Conservation (phyloP, 2,329 filamentous ascomycete genomes). For the Tolypocladium sp. region DNA sequence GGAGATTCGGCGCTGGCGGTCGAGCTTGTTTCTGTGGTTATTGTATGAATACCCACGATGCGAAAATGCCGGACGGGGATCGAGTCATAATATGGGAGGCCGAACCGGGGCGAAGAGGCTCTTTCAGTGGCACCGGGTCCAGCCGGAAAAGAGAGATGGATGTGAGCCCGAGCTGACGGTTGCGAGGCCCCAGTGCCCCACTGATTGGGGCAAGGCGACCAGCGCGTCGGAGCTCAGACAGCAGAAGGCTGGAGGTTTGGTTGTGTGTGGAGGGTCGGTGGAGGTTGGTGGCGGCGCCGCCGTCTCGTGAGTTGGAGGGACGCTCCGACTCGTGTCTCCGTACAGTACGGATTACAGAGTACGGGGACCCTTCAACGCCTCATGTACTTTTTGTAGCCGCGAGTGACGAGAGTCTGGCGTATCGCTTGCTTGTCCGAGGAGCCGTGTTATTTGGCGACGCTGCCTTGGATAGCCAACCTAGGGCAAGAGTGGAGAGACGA, state of each 20-base stretch:
- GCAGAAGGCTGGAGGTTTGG: background rate
- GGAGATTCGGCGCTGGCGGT: background rate
- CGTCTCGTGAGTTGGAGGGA: background rate
- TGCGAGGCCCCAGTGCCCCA: background rate
- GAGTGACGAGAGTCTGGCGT: too few relatives aligned
- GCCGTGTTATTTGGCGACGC: too few relatives aligned
- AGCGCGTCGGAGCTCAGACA: background rate
- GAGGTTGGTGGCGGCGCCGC: background rate
- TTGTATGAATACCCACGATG: background rate
- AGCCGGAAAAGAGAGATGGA: conserved; percentile 2
- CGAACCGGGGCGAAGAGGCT: background rate
- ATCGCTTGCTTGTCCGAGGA: too few relatives aligned
- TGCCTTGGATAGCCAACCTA: too few relatives aligned
- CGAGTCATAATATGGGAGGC: background rate
- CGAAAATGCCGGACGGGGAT: background rate
- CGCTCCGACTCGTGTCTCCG: background rate
- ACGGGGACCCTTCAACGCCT: background rate
- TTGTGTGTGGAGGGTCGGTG: background rate
- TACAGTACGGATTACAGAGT: background rate
- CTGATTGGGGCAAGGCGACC: background rate
- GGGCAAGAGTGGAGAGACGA: too few relatives aligned
- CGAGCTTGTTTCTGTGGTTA: background rate
- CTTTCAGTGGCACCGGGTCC: conserved; percentile 1
- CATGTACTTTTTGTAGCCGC: too few relatives aligned
- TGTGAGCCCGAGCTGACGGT: background rate